These are phyloP conservation scores for Paxillus rubicundulus DNA, from an alignment of 768 basidiomycete species.

Conservation along the genomic window DNA sequence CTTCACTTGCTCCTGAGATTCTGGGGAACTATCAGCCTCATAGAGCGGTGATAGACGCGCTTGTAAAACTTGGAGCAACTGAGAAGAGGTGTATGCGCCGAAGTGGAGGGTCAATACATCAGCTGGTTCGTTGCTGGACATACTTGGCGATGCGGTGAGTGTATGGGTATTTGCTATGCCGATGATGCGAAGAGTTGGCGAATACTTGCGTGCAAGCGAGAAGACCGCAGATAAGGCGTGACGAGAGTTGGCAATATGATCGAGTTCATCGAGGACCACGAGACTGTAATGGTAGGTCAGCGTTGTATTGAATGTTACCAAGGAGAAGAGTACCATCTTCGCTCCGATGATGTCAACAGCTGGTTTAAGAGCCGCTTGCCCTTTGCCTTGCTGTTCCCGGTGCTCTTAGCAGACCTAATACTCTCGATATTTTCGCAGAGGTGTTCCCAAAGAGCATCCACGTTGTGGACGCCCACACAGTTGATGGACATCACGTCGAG, in stretches of 20 bases:
- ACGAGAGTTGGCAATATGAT: slow-evolving; percentile 67
- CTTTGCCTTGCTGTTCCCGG: slow-evolving; percentile 41
- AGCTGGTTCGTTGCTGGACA: slow-evolving; percentile 36
- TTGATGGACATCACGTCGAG: slow-evolving; percentile 61
- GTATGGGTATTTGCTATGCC: slow-evolving; percentile 91
- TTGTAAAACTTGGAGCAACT: slow-evolving; percentile 67
- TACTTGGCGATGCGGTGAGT: slow-evolving; percentile 54
- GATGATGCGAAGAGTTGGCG: slow-evolving; percentile 61
- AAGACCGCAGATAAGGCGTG: slow-evolving; percentile 64
- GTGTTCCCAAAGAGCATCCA: slow-evolving; percentile 71
- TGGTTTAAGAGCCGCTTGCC: slow-evolving; percentile 48
- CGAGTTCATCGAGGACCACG: slow-evolving; percentile 83
- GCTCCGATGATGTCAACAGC: slow-evolving; percentile 40
- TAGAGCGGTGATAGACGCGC: slow-evolving; percentile 58
- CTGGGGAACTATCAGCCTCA: slow-evolving; percentile 21
- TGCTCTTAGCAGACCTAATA: slow-evolving; percentile 35
- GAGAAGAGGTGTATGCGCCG: slow-evolving; percentile 69
- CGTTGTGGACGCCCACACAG: slow-evolving; percentile 71
- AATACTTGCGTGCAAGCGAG: slow-evolving; percentile 55
- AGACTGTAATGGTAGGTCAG: slow-evolving; percentile 44
- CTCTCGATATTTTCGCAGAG: slow-evolving; percentile 54
- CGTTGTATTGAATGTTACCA: slow-evolving; percentile 8
- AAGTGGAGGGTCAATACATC: slow-evolving; percentile 71
- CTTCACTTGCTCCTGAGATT: slow-evolving; percentile 31
- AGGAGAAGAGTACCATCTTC: slow-evolving; percentile 47